phyloP scores from a whole-genome alignment of 75 land plant species.

The Azolla pinnata region DNA sequence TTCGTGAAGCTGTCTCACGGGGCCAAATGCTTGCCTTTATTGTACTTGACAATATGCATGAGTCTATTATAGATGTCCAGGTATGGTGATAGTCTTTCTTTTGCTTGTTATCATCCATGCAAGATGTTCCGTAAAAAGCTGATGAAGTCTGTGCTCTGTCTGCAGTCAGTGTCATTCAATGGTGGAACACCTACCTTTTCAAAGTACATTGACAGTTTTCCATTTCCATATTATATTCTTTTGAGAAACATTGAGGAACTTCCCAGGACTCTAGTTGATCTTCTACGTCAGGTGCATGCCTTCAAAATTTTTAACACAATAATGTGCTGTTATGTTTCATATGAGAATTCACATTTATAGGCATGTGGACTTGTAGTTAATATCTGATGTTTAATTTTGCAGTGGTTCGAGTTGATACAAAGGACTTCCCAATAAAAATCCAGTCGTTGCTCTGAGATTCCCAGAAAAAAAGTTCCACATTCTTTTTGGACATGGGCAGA shows the following conservation, averaged over 20 bases:
- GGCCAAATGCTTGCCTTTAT: slow-evolving; percentile 82
- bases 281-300: slow-evolving; percentile 84
- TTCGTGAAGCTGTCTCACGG: slow-evolving; percentile 61
- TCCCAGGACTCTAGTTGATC: slow-evolving; percentile 80
- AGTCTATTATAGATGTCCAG: slow-evolving; percentile 73
- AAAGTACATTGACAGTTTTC: slow-evolving; percentile 81
- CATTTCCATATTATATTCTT: slow-evolving; percentile 93
- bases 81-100: slow-evolving; percentile 18
- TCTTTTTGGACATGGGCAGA: too few species aligned
- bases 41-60: slow-evolving; percentile 67
- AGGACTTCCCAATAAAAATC: too few species aligned
- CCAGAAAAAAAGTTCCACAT: too few species aligned
- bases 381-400: too few species aligned
- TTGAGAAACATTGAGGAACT: slow-evolving; percentile 75
- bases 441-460: too few species aligned
- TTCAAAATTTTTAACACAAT: too few species aligned
- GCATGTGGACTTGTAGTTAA: too few species aligned
- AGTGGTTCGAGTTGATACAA: too few species aligned
- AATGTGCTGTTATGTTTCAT: too few species aligned
- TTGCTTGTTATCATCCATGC: neutral
- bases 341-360: too few species aligned
- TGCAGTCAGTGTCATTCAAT: slow-evolving; percentile 49
- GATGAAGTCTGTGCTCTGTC: too few species aligned
- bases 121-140: too few species aligned
- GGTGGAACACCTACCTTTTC: slow-evolving; percentile 42